Conservation (phyloP, 148 eudicot genomes). For the Rhododendron simsii region DNA sequence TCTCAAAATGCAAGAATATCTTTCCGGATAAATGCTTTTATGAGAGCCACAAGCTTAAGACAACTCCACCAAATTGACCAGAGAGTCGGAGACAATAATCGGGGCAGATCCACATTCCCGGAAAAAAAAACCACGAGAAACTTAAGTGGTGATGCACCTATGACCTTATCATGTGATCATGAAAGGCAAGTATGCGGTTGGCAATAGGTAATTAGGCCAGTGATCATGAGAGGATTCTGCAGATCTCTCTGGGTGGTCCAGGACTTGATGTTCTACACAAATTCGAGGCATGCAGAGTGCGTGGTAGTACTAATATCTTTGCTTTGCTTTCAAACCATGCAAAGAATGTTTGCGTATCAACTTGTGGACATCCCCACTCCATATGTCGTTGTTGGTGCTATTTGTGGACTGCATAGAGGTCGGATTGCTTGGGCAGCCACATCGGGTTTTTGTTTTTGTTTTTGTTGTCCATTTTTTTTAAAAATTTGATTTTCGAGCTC, state of each 20-base stretch:
- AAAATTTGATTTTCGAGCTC: too few relatives aligned
- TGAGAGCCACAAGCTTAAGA: background rate
- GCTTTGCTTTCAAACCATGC: background rate
- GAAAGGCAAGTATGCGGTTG: background rate
- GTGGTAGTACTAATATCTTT: background rate
- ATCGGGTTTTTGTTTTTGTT: background rate
- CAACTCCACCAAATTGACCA: too few relatives aligned
- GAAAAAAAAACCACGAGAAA: background rate
- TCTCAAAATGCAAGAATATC: background rate
- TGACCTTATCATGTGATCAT: background rate
- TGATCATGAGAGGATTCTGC: background rate
- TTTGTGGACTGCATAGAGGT: background rate
- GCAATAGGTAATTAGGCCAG: background rate
- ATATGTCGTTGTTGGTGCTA: background rate
- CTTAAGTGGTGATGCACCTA: background rate
- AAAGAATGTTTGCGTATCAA: background rate
- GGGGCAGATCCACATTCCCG: too few relatives aligned
- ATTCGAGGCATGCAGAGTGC: background rate
- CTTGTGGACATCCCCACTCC: background rate
- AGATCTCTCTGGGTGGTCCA: background rate
- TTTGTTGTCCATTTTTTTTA: background rate
- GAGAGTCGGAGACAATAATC: too few relatives aligned
- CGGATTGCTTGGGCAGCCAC: background rate
- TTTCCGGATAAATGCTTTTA: background rate
- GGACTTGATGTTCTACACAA: background rate